phyloP scores from a whole-genome alignment of 2,329 filamentous ascomycete species.

The Sporothrix humicola region DNA sequence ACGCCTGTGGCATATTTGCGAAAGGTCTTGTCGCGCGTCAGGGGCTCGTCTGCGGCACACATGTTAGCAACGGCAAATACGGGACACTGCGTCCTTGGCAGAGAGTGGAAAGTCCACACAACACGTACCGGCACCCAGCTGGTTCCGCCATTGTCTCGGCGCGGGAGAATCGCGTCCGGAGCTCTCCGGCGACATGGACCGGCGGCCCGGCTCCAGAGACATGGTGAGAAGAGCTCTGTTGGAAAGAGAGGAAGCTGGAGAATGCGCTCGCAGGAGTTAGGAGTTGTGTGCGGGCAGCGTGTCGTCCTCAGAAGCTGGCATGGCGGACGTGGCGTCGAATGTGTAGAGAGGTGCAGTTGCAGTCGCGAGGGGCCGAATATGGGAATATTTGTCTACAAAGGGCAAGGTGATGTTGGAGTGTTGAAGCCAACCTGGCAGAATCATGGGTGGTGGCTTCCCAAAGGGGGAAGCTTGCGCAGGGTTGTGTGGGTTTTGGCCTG shows the following conservation, averaged over 20 bases:
- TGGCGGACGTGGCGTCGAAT: conserved; percentile 6
- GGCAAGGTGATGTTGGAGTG: conserved; percentile 31
- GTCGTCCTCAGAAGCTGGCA: conserved; percentile 18
- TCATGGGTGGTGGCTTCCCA: conserved; percentile 30
- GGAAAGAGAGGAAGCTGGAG: conserved; percentile 19
- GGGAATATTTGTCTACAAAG: background rate
- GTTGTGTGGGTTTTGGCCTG: background rate
- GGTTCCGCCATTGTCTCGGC: conserved; percentile 76
- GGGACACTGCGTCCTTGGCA: background rate
- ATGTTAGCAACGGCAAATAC: background rate
- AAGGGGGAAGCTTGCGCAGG: conserved; percentile 25
- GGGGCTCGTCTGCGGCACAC: conserved; percentile 55
- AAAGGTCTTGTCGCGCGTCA: conserved; percentile 69
- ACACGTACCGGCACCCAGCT: conserved; percentile 71
- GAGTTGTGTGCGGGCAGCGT: background rate
- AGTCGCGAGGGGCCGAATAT: background rate
- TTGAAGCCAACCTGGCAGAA: conserved; percentile 35
- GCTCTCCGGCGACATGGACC: conserved; percentile 76
- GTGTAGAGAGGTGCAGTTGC: background rate
- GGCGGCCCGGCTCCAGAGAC: conserved; percentile 67
- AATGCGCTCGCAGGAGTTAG: background rate
- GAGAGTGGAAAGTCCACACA: background rate
- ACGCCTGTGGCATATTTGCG: conserved; percentile 89
- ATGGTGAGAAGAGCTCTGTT: conserved; percentile 48
- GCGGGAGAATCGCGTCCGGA: conserved; percentile 81